Base-by-base conservation (phyloP, 495 filamentous ascomycete species). In the Cetradonia linearis region DNA sequence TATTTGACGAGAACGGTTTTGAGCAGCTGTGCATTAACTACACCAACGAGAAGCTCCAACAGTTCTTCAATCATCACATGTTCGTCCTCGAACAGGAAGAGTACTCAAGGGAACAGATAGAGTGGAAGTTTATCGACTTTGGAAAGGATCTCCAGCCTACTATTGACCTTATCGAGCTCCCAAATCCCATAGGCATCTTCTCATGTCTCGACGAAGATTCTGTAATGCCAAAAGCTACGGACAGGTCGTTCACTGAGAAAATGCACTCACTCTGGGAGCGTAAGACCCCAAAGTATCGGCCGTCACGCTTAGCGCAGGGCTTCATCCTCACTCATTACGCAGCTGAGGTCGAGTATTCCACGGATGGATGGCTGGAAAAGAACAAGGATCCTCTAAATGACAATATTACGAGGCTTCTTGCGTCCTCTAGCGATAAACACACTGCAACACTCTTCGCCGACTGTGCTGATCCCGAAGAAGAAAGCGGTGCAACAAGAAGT, bases 1-100 rank as follows among this genome's bases (percentile, higher is more conserved):
- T 99, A 56, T 99, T 99, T 67, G 88, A 99, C 65, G 81, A 89
- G 62, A 99, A 99, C 71, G 95, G 91, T 75, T 99, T 99, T 66
- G 94, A 99, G 72, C 94, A 99, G 70, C 82, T 99, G 6, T 97
- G 94, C 74, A 99, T 99, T 76, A 99, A 99, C 69, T 99, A 97
- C 73, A 97, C 94, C 60, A 99, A 99, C 71, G 94, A 99, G 70
- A 99, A 96, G 71, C 82, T 99, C 7, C 94, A 99, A 70, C 94
- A 99, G 65, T 99, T 97, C 70, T 99, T 99, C 80, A 99, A 99
- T 62, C 94, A 99, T 65, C 94, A 99, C 75, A 99, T 99, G 94
- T 99, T 99, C 70, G 94, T 99, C 25, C 74, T 99, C 25, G 94
- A 99, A 69, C 94, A 99, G 69, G 94, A 99, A 69, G 94, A 99